A percentile compares a stretch with the other conserved stretches of the same genome.
phyloP scores from a whole-genome alignment of 345 rosid species.

The Citrus cavaleriei region DNA sequence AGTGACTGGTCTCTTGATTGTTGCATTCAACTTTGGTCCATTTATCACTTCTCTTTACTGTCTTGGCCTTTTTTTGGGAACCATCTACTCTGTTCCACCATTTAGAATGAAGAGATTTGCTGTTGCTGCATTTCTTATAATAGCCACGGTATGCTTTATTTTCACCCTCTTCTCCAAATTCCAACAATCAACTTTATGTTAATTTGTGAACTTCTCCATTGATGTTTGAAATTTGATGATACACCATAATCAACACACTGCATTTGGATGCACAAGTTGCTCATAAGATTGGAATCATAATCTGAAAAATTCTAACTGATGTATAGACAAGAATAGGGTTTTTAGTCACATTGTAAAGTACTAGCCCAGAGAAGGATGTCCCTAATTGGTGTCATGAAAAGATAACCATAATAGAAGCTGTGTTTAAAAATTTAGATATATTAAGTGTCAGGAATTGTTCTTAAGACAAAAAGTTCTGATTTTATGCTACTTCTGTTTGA shows the following conservation, averaged over 20 bases:
- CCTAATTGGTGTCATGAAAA: background rate
- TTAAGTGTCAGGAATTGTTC: background rate
- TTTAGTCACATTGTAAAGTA: background rate
- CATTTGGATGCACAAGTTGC: slow-evolving; percentile 6
- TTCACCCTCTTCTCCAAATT: background rate
- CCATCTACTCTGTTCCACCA: slow-evolving; percentile 97
- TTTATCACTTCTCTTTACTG: slow-evolving; percentile 79
- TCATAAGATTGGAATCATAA: background rate
- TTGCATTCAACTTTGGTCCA: slow-evolving; percentile 72
- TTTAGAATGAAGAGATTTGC: slow-evolving; percentile 90
- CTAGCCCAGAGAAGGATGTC: background rate
- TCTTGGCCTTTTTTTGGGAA: slow-evolving; percentile 86
- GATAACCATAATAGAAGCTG: background rate
- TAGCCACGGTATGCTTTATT: slow-evolving; percentile 60
- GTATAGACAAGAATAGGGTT: slow-evolving; percentile 9
- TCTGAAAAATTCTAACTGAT: slow-evolving; percentile 8
- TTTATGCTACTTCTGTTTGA: background rate
- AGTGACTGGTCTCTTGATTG: slow-evolving; percentile 64
- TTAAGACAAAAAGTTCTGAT: background rate
- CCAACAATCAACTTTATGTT: background rate
- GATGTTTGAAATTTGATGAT: background rate
- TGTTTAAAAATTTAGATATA: background rate
- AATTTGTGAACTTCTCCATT: background rate
- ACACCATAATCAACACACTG: too few relatives aligned
- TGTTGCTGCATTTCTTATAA: slow-evolving; percentile 87